These are phyloP conservation scores for Ephemerocybe angulata DNA, from an alignment of 768 basidiomycete species.

Conservation along the genomic window DNA sequence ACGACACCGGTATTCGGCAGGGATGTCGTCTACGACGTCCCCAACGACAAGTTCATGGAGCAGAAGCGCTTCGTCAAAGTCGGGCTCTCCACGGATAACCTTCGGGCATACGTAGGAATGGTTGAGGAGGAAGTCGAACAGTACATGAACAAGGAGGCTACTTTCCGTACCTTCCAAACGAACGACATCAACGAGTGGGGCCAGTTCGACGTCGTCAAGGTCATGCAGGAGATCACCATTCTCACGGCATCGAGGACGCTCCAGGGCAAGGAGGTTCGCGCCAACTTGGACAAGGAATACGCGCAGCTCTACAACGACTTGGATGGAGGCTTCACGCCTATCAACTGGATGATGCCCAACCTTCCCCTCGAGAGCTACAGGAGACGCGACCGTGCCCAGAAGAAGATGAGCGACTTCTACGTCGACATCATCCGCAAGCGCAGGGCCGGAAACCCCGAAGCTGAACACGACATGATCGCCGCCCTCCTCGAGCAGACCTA, in stretches of 20 bases:
- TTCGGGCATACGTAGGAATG: slow-evolving; percentile 80
- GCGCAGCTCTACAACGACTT: slow-evolving; percentile 82
- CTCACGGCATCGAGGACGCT: slow-evolving; percentile 91
- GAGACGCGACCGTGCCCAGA: slow-evolving; percentile 83
- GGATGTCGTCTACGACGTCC: slow-evolving; percentile 95
- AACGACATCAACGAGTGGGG: slow-evolving; percentile 77
- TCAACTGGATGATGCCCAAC: slow-evolving; percentile 95
- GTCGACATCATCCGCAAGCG: slow-evolving; percentile 79
- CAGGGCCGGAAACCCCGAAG: slow-evolving; percentile 40
- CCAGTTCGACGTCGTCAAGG: slow-evolving; percentile 65
- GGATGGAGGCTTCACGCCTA: slow-evolving; percentile 92
- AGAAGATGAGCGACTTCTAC: slow-evolving; percentile 93
- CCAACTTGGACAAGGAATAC: slow-evolving; percentile 74
- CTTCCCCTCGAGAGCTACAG: slow-evolving; percentile 89
- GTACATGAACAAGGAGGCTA: slow-evolving; percentile 62
- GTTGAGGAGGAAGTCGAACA: slow-evolving; percentile 72
- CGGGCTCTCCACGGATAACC: slow-evolving; percentile 88
- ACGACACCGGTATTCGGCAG: slow-evolving; percentile 96
- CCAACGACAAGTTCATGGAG: slow-evolving; percentile 96
- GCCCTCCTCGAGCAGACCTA: slow-evolving; percentile 83
- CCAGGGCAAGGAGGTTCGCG: slow-evolving; percentile 89
- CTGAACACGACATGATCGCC: slow-evolving; percentile 88
- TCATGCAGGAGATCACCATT: slow-evolving; percentile 87
- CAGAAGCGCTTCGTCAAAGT: slow-evolving; percentile 99
- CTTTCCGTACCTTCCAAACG: slow-evolving; percentile 59